phyloP scores from a whole-genome alignment of 129 eudicot genomes.

The Kitagawia praeruptora region DNA sequence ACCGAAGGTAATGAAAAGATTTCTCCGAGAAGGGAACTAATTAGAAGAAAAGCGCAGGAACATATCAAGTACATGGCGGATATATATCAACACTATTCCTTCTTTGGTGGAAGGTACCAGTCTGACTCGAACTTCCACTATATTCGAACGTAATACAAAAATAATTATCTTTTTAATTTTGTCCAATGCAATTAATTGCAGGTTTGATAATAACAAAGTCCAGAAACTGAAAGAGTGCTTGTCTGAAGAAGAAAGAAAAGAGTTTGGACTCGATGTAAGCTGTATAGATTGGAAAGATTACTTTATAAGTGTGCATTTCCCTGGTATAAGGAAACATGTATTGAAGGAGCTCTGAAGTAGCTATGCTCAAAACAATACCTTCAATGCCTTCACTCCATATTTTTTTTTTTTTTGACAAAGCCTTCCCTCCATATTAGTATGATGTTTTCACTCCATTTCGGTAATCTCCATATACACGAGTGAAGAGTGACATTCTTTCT shows the following conservation, averaged over 20 bases:
- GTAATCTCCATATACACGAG: no score
- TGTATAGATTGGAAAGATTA: neutral
- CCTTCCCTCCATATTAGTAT: no score
- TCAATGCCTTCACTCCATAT: no score
- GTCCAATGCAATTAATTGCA: neutral
- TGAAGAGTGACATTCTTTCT: no score
- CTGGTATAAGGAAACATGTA: neutral
- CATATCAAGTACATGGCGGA: neutral
- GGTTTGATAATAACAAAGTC: neutral
- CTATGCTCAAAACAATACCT: no score
- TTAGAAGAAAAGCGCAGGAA: neutral
- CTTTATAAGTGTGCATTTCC: neutral
- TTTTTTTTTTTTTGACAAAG: no score
- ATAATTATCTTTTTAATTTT: no score
- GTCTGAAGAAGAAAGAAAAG: neutral
- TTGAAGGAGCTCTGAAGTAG: neutral
- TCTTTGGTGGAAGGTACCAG: neutral
- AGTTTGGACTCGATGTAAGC: neutral
- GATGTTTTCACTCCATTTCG: no score
- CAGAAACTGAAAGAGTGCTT: neutral
- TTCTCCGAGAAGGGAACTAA: neutral
- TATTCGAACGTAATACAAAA: no score
- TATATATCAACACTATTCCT: neutral
- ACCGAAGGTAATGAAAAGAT: neutral
- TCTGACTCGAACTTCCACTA: neutral